Conservation (phyloP, 2,329 filamentous ascomycete genomes). For the Ploettnerulaceae sp. region DNA sequence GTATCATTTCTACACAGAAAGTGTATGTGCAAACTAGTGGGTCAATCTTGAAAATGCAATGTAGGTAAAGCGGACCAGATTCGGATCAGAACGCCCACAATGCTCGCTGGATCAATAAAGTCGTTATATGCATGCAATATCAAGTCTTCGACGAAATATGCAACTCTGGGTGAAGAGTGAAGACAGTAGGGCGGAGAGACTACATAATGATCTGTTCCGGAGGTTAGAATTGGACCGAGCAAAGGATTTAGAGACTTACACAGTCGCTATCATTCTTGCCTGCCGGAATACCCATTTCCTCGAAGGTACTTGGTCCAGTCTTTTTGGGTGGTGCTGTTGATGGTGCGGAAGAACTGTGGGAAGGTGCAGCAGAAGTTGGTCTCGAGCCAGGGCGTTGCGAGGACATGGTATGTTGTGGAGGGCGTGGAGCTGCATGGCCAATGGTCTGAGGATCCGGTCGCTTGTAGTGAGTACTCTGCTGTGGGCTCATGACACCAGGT, state of each 20-base stretch:
- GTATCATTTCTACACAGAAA: conserved; percentile 28
- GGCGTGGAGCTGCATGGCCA: conserved; percentile 14
- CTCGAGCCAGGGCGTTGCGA: conserved; percentile 18
- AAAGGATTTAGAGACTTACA: conserved; percentile 44
- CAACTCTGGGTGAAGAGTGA: neutral
- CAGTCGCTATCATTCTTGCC: conserved; percentile 84
- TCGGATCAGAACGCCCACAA: conserved; percentile 20
- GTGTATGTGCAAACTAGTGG: neutral
- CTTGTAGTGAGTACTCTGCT: neutral
- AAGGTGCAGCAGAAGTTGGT: conserved; percentile 11
- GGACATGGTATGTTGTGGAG: conserved; percentile 23
- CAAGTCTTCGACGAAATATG: neutral
- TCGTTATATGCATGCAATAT: conserved; percentile 13
- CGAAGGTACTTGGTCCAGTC: conserved; percentile 86
- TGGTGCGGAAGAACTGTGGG: conserved; percentile 5
- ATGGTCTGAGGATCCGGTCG: conserved; percentile 12
- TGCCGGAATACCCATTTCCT: conserved; percentile 93
- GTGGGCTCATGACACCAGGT: conserved; percentile 11
- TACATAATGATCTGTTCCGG: conserved; percentile 31
- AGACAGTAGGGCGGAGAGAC: neutral
- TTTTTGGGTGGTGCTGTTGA: conserved; percentile 25
- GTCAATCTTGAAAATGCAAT: conserved; percentile 1
- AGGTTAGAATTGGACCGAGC: conserved; percentile 8
- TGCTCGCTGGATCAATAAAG: conserved; percentile 21
- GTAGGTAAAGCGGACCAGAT: neutral